Evolutionary conservation across 805 yeast species (phyloP).

Genomic region (Cyberlindnera euphorbiae): DNA sequence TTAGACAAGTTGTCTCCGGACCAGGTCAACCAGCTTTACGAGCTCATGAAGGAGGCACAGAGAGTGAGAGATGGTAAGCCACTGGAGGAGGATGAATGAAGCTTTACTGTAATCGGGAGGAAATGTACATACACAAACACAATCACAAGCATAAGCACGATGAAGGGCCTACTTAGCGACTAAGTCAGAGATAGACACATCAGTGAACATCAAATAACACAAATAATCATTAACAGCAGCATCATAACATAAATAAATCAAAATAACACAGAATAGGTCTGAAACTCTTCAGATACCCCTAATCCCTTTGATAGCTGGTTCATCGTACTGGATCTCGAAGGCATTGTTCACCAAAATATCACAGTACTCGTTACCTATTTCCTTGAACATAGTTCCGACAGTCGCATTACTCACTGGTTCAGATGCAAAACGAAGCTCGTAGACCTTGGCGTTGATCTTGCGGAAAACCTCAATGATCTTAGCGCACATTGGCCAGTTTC

Average conservation of each 20-base stretch:
- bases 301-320: constrained; percentile 12
- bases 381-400: constrained; percentile 27
- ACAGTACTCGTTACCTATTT: constrained; percentile 41
- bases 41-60: constrained; percentile 68
- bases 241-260: too few species aligned
- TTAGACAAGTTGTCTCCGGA: constrained; percentile 86
- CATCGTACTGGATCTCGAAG: constrained; percentile 31
- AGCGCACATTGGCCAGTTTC: constrained; percentile 43
- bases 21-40: constrained; percentile 77
- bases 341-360: constrained; percentile 40
- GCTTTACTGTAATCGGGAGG: too few species aligned
- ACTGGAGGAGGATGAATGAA: constrained; percentile 2
- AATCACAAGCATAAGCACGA: too few species aligned
- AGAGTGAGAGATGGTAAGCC: constrained; percentile 17
- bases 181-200: too few species aligned
- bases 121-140: too few species aligned
- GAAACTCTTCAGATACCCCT: constrained; percentile 2
- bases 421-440: constrained; percentile 26
- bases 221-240: too few species aligned
- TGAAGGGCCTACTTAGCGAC: too few species aligned
- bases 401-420: background rate
- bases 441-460: constrained; percentile 32
- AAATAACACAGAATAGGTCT: too few species aligned
- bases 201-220: background rate
- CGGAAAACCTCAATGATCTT: constrained; percentile 41